Evolutionary conservation across 768 basidiomycete species (phyloP), one percentile per base, ranked within the genome.

Genomic region (Lactifluus hygrophoroides): DNA sequence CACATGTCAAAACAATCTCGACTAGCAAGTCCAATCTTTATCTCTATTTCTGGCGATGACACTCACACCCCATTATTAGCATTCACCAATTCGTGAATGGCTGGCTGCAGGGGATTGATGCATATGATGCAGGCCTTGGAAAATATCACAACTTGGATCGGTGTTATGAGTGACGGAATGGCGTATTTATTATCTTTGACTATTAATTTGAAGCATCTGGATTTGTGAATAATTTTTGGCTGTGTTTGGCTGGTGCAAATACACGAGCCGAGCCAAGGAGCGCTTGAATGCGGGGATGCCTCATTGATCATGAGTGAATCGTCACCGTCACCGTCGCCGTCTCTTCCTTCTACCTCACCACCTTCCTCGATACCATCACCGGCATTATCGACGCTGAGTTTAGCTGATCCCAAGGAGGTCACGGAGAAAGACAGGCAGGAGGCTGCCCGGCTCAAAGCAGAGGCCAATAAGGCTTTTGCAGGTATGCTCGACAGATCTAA

Each of bases 391-490:
- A 73, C 76, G 5, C 72, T 87, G 30, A 74, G 68, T 27, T 67
- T 86, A 45, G 72, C 61, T 28, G 63, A 64, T 46, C 40, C 43
- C 6, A 64, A 71, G 58, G 79, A 80, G 28, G 79, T 92, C 50
- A 82, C 90, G 0, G 86, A 88, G 37, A 78, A 84, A 60, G 86
- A 89, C 64, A 83, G 75, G 66, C 77, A 77, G 35, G 79, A 81
- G 65, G 90, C 94, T 2, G 71, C 78, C 6, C 76, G 77, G 65
- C 69, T 96, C 57, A 99, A 98, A 72, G 80, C 76, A 7, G 78
- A 86, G 60, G 96, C 94, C 10, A 98, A 98, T 75, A 84, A 85
- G 66, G 88, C 91, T 4, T 99, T 97, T 66, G 72, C 76, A 47
- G 75, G 90, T 88, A 69, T 65, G 81, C 70, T 14, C 21, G 54